phyloP scores from a whole-genome alignment of 1,139 yeast species.

The Geotrichum australiense region DNA sequence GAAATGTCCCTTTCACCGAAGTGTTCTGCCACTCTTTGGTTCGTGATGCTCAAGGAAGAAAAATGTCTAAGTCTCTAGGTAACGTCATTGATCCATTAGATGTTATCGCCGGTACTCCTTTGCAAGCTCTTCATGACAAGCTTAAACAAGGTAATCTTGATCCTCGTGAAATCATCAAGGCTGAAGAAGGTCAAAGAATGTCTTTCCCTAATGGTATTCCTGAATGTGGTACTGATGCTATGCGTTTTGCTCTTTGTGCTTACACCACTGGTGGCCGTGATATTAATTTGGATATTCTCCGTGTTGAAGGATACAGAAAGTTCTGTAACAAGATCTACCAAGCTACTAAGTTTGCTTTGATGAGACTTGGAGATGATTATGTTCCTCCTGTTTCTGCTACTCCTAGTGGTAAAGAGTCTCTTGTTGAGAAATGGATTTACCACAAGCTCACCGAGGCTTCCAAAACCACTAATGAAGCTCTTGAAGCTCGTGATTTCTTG shows the following conservation, averaged over 20 bases:
- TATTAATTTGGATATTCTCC: constrained; percentile 87
- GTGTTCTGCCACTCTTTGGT: constrained; percentile 98
- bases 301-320: constrained; percentile 98
- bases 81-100: constrained; percentile 94
- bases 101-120: constrained; percentile 80
- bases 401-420: constrained; percentile 71
- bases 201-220: constrained; percentile 97
- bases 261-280: constrained; percentile 99
- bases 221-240: constrained; percentile 98
- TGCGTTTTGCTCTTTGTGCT: constrained; percentile 96
- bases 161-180: constrained; percentile 80
- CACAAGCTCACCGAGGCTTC: constrained; percentile 74
- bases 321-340: constrained; percentile 99
- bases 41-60: constrained; percentile 98
- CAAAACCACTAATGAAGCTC: constrained; percentile 52
- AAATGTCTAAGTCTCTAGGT: constrained; percentile 97
- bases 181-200: constrained; percentile 78
- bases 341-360: constrained; percentile 93
- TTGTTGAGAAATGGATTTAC: constrained; percentile 95
- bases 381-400: constrained; percentile 60
- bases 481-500: constrained; percentile 83
- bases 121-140: constrained; percentile 74
- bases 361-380: constrained; percentile 87
- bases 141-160: constrained; percentile 78
- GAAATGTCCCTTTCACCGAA: constrained; percentile 86